Percentiles rank a stretch among this genome's conserved stretches.
Conservation (phyloP, 345 rosid species). For the Pseudoturritis turrita region DNA sequence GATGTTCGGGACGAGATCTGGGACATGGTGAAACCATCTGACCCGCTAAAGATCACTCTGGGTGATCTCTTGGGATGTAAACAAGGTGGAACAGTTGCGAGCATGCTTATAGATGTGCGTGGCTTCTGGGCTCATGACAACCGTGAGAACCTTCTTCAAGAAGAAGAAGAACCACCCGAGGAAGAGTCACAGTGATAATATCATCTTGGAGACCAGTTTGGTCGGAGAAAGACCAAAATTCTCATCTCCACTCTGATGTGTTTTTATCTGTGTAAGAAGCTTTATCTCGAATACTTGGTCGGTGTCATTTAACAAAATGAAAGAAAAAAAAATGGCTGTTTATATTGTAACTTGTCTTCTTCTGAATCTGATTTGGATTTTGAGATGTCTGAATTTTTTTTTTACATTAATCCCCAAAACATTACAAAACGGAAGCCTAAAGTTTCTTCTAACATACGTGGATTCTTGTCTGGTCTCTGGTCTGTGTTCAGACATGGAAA, state of each 20-base stretch:
- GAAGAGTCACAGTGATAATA: conserved; percentile 37
- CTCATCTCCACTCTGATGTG: conserved; percentile 4
- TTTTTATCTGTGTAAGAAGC: conserved; percentile 17
- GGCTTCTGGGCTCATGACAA: conserved; percentile 99
- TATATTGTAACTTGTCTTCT: neutral
- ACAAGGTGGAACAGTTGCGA: conserved; percentile 96
- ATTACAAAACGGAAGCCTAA: neutral
- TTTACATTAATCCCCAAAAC: conserved; percentile 9
- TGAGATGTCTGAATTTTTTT: neutral
- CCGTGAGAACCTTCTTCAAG: conserved; percentile 97
- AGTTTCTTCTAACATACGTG: neutral
- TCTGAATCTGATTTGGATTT: neutral
- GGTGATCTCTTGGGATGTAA: conserved; percentile 81
- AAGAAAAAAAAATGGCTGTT: conserved; percentile 10
- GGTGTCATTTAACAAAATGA: conserved; percentile 1
- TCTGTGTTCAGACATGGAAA: conserved; percentile 47
- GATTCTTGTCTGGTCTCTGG: neutral
- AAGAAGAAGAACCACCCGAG: conserved; percentile 93
- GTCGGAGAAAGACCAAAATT: conserved; percentile 4
- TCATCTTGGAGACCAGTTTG: neutral
- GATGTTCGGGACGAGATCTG: conserved; percentile 98
- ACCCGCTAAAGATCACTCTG: conserved; percentile 66
- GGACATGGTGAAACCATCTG: conserved; percentile 99
- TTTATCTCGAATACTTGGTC: neutral
- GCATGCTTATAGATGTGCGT: conserved; percentile 96